Conservation (phyloP, 768 basidiomycete genomes). For the Naganishia vaughanmartiniae region DNA sequence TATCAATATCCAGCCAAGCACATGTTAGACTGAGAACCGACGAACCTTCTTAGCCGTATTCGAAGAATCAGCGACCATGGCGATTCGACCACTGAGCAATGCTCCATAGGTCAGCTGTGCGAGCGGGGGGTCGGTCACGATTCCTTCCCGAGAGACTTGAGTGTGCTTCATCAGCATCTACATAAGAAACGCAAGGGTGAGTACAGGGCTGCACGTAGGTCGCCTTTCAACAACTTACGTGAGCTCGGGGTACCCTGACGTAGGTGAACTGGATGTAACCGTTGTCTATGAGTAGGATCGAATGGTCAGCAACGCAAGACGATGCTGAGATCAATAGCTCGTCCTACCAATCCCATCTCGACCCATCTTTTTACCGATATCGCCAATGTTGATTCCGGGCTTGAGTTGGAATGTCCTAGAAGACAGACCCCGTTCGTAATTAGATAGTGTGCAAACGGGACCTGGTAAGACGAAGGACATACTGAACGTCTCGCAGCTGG, state of each 20-base stretch:
- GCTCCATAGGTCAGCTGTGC: constrained; percentile 56
- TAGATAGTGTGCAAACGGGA: not conserved
- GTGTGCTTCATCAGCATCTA: constrained; percentile 57
- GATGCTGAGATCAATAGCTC: not conserved
- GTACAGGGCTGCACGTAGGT: not conserved
- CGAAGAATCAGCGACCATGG: constrained; percentile 53
- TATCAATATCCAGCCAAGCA: constrained; percentile 5
- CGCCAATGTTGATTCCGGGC: constrained; percentile 55
- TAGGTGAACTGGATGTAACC: constrained; percentile 54
- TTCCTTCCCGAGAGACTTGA: constrained; percentile 53
- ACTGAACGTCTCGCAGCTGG: constrained; percentile 52
- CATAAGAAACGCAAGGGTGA: constrained; percentile 25
- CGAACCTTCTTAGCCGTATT: constrained; percentile 54
- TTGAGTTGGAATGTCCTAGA: constrained; percentile 50
- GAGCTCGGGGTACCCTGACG: constrained; percentile 54
- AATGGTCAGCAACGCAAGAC: not conserved
- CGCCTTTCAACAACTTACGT: constrained; percentile 27
- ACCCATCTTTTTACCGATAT: constrained; percentile 57
- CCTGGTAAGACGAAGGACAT: not conserved
- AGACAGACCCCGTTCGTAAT: not conserved
- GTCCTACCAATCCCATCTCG: constrained; percentile 52
- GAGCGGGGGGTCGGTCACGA: constrained; percentile 54
- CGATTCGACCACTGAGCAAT: constrained; percentile 52
- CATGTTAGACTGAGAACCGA: not conserved
- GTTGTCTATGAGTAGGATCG: constrained; percentile 37